phyloP scores from a whole-genome alignment of 345 rosid species.

The Acer campestre region DNA sequence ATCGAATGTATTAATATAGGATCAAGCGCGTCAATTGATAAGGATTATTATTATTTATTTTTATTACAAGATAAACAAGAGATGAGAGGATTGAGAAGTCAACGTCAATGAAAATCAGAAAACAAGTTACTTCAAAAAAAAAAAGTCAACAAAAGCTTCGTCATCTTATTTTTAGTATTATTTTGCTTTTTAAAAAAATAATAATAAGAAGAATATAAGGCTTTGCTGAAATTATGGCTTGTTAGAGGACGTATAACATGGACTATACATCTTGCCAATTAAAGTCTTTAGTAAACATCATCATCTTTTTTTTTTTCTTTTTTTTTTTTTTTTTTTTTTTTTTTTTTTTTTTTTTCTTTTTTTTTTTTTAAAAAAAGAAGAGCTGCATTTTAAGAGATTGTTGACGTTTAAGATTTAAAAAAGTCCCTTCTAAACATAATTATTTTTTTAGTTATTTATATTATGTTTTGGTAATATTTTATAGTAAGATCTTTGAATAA shows the following conservation, averaged over 20 bases:
- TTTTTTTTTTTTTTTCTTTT: too few species aligned
- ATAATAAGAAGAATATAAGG: too few species aligned
- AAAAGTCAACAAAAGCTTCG: conserved; percentile 12
- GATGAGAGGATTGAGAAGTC: neutral
- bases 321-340: neutral
- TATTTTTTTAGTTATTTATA: too few species aligned
- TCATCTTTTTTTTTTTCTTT: too few species aligned
- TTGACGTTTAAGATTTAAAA: neutral
- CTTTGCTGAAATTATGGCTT: conserved; percentile 19
- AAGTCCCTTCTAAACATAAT: too few species aligned
- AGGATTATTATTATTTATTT: neutral
- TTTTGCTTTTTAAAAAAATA: too few species aligned
- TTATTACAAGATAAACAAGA: conserved; percentile 12
- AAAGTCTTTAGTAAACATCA: neutral
- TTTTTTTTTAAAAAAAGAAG: neutral
- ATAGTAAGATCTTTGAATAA: neutral
- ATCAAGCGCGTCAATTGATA: conserved; percentile 11
- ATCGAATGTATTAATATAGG: too few species aligned
- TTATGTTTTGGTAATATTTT: too few species aligned
- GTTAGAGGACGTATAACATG: conserved; percentile 3
- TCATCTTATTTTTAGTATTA: neutral
- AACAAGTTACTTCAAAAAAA: too few species aligned
- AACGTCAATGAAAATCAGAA: neutral
- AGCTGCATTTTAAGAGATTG: neutral
- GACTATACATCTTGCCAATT: neutral